Evolutionary conservation across 2,329 filamentous ascomycete genomes (phyloP).

Genomic region (Cyclaneusma minus): DNA sequence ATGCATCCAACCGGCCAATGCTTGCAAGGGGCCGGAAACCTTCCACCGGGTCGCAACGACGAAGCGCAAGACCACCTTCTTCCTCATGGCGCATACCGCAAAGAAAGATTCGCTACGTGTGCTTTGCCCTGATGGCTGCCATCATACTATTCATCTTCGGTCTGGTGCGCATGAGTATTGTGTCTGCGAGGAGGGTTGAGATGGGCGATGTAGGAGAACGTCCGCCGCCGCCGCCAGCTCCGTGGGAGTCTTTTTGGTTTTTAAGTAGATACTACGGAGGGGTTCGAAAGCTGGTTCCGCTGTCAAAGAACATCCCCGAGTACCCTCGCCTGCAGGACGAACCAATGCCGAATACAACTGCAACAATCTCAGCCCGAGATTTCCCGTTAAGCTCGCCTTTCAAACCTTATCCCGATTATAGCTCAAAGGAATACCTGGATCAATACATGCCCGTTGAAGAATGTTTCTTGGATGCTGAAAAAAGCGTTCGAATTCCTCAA

Average conservation of each 20-base stretch:
- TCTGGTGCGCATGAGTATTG: slow-evolving; percentile 57
- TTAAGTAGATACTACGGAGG: slow-evolving; percentile 84
- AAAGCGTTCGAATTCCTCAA: slow-evolving; percentile 49
- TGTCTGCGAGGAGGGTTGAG: slow-evolving; percentile 47
- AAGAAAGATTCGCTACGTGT: slow-evolving; percentile 64
- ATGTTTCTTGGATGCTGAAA: slow-evolving; percentile 62
- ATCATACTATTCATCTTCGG: slow-evolving; percentile 65
- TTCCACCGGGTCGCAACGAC: slow-evolving; percentile 5
- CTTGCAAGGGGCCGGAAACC: slow-evolving; percentile 11
- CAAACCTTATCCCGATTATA: slow-evolving; percentile 42
- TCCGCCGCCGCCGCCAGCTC: slow-evolving; percentile 43
- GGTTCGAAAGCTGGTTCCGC: slow-evolving; percentile 52
- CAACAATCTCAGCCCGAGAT: slow-evolving; percentile 20
- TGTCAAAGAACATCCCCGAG: slow-evolving; percentile 57
- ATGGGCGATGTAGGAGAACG: slow-evolving; percentile 41
- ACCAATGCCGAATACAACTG: slow-evolving; percentile 24
- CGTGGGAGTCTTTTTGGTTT: slow-evolving; percentile 80
- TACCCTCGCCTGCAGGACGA: slow-evolving; percentile 59
- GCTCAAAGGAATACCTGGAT: slow-evolving; percentile 29
- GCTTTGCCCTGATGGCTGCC: slow-evolving; percentile 50
- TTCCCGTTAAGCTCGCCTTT: slow-evolving; percentile 39
- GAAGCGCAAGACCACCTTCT: slow-evolving; percentile 5
- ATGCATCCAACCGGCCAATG: slow-evolving; percentile 16
- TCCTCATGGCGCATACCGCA: slow-evolving; percentile 29
- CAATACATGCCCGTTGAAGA: slow-evolving; percentile 40